Percentiles rank a stretch among this genome's conserved stretches.
Conservation (phyloP, 176 grass and related monocot genomes). For the Otatea glauca region DNA sequence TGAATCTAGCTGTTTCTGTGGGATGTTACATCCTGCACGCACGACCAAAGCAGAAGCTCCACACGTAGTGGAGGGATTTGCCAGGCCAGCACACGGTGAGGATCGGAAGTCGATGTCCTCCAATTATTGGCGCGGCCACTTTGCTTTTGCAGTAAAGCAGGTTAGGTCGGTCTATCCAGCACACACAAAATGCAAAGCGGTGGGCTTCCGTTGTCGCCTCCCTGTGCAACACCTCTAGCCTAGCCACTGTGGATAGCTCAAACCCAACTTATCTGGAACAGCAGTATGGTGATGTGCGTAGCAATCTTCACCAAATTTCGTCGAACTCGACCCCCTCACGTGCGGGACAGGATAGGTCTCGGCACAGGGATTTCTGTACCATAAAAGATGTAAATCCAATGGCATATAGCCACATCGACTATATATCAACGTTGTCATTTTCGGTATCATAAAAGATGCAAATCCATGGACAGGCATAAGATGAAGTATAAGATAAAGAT, state of each 20-base stretch:
- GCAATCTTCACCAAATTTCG: neutral
- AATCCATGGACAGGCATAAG: neutral
- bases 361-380: neutral
- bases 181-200: slow-evolving; percentile 16
- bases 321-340: neutral
- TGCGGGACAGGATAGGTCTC: neutral
- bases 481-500: neutral
- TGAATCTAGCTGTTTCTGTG: neutral
- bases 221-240: neutral
- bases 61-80: slow-evolving; percentile 32
- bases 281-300: neutral
- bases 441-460: neutral
- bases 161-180: slow-evolving; percentile 24
- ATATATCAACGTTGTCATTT: neutral
- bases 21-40: neutral
- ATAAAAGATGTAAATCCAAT: neutral
- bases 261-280: slow-evolving; percentile 29
- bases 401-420: neutral
- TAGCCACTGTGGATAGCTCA: neutral
- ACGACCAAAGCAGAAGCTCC: slow-evolving; percentile 24
- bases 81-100: neutral
- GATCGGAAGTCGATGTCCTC: slow-evolving; percentile 1
- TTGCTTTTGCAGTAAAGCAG: slow-evolving; percentile 26
- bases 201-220: slow-evolving; percentile 11
- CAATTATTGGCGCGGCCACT: slow-evolving; percentile 55